A percentile compares a stretch with the other conserved stretches of the same genome.
Evolutionary conservation across 164 flowering plant genomes (phyloP).

Genomic region (Chimonanthus salicifolius): DNA sequence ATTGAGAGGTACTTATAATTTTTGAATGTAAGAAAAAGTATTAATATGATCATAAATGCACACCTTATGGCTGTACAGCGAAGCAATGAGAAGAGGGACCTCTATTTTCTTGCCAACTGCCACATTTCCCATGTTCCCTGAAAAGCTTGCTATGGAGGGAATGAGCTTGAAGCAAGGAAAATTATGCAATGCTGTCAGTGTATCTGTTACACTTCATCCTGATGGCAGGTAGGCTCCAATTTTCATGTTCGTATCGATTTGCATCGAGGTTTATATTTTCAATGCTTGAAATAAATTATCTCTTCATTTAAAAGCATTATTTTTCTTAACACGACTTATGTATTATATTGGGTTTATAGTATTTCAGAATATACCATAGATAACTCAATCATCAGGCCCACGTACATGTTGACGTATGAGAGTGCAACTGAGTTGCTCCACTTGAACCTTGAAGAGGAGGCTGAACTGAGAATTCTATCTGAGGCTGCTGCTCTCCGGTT

Average conservation of each 20-base stretch:
- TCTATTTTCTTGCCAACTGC: slow-evolving; percentile 90
- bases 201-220: slow-evolving; percentile 72
- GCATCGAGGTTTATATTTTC: neutral
- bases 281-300: neutral
- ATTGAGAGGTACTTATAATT: slow-evolving; percentile 63
- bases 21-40: neutral
- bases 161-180: slow-evolving; percentile 94
- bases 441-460: slow-evolving; percentile 85
- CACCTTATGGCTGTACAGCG: slow-evolving; percentile 33
- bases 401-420: slow-evolving; percentile 96
- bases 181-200: slow-evolving; percentile 68
- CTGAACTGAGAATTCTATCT: slow-evolving; percentile 64
- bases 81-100: slow-evolving; percentile 89
- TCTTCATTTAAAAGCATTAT: neutral
- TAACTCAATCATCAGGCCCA: slow-evolving; percentile 76
- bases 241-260: neutral
- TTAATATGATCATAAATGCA: no score
- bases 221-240: slow-evolving; percentile 68
- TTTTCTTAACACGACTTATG: neutral
- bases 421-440: slow-evolving; percentile 89
- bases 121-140: slow-evolving; percentile 97
- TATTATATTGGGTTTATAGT: slow-evolving; percentile 34
- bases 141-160: slow-evolving; percentile 90
- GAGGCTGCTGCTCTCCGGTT: slow-evolving; percentile 79
- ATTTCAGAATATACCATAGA: slow-evolving; percentile 83